phyloP scores from a whole-genome alignment of 805 yeast species.

The Ogataea nitratoaversa region DNA sequence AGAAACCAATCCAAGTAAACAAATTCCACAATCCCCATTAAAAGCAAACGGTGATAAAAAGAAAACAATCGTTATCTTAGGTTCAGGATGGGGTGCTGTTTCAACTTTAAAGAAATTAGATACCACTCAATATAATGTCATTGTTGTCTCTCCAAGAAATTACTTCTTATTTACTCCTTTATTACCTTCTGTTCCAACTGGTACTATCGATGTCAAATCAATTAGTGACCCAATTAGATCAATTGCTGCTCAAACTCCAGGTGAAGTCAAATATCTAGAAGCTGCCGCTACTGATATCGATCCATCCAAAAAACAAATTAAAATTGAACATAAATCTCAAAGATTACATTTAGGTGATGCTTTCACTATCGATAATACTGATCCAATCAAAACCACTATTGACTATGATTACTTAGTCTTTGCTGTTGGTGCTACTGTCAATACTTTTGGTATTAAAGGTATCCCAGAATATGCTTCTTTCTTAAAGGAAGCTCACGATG shows the following conservation, averaged over 20 bases:
- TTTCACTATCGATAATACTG: conserved; percentile 39
- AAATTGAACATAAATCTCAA: conserved; percentile 53
- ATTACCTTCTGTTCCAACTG: conserved; percentile 92
- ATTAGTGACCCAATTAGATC: conserved; percentile 91
- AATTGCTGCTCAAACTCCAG: conserved; percentile 69
- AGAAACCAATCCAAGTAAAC: conserved; percentile 59
- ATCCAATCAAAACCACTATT: conserved; percentile 42
- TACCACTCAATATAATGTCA: conserved; percentile 81
- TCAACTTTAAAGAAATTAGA: conserved; percentile 81
- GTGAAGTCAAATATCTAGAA: conserved; percentile 79
- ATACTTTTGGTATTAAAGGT: conserved; percentile 94
- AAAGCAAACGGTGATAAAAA: conserved; percentile 50
- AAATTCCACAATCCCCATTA: conserved; percentile 50
- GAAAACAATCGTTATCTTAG: conserved; percentile 74
- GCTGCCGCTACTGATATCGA: conserved; percentile 88
- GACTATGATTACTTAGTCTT: conserved; percentile 80
- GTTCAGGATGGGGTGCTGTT: conserved; percentile 95
- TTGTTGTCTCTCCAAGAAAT: conserved; percentile 90
- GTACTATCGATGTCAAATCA: conserved; percentile 84
- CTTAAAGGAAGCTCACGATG: conserved; percentile 86
- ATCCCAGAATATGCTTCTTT: conserved; percentile 84
- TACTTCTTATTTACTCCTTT: conserved; percentile 95
- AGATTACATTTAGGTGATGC: conserved; percentile 54
- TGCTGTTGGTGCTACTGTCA: conserved; percentile 94
- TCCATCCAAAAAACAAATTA: conserved; percentile 59